A percentile compares a stretch with the other conserved stretches of the same genome.
These are phyloP conservation scores for Paramecium pentaurelia DNA, from an alignment of 73 alveolate genomes.

Conservation along the genomic window DNA sequence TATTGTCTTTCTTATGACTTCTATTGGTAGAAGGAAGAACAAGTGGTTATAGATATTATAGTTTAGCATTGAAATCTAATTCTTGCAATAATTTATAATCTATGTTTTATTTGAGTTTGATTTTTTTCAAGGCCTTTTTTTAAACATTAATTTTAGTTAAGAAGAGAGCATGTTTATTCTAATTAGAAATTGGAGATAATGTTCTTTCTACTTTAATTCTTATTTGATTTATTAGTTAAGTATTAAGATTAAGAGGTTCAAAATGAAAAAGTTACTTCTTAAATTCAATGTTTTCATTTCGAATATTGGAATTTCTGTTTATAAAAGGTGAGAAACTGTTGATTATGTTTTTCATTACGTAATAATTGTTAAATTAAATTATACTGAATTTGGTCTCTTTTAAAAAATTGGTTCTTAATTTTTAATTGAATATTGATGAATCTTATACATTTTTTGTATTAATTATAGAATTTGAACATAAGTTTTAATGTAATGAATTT, in stretches of 20 bases:
- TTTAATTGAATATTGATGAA: not conserved
- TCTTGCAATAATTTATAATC: not conserved
- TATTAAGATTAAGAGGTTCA: not conserved
- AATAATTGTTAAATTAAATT: not conserved
- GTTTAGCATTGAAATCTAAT: not conserved
- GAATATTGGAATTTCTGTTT: not conserved
- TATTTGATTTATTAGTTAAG: not conserved
- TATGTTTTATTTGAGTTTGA: not conserved
- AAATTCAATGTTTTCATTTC: not conserved
- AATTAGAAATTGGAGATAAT: not conserved
- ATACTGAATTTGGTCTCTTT: not conserved
- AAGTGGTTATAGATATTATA: not conserved
- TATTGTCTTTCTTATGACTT: not conserved
- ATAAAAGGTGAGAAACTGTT: not conserved
- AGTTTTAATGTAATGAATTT: not conserved
- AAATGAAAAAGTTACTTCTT: not conserved
- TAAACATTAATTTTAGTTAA: not conserved
- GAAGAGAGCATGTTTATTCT: not conserved
- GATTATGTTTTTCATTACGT: not conserved
- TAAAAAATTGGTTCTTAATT: not conserved
- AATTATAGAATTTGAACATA: not conserved
- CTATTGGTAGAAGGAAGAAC: not conserved
- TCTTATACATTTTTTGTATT: not conserved
- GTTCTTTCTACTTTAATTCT: not conserved
- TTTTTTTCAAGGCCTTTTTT: not conserved